phyloP scores from a whole-genome alignment of 2,329 filamentous ascomycete species.

The Amphichorda felina region DNA sequence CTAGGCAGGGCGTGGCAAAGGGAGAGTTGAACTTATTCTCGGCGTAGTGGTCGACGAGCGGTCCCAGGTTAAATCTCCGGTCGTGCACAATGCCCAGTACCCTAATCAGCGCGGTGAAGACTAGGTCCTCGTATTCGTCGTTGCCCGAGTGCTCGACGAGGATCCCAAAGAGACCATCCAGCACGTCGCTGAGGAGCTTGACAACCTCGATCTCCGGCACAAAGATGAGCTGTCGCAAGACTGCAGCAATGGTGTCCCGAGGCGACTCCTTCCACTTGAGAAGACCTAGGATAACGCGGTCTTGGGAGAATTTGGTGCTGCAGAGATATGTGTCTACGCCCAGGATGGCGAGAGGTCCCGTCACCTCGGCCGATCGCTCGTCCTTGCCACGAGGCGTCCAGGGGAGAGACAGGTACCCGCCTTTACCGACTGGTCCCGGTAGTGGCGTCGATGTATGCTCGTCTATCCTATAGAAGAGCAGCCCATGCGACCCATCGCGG shows the following conservation, averaged over 20 bases:
- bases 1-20: slow-evolving; percentile 77
- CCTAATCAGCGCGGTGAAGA: slow-evolving; percentile 82
- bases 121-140: slow-evolving; percentile 82
- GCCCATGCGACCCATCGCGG: slow-evolving; percentile 67
- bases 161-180: slow-evolving; percentile 84
- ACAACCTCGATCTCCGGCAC: slow-evolving; percentile 97
- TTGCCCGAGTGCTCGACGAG: slow-evolving; percentile 84
- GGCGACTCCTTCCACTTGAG: slow-evolving; percentile 75
- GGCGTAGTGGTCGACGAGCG: slow-evolving; percentile 84
- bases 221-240: slow-evolving; percentile 77
- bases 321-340: slow-evolving; percentile 77
- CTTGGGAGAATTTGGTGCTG: slow-evolving; percentile 90
- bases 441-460: slow-evolving; percentile 67
- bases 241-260: slow-evolving; percentile 56
- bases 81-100: slow-evolving; percentile 92
- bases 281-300: slow-evolving; percentile 72
- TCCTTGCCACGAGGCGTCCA: slow-evolving; percentile 62
- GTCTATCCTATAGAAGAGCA: slow-evolving; percentile 83
- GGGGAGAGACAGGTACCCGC: slow-evolving; percentile 75
- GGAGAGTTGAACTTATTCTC: slow-evolving; percentile 86
- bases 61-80: slow-evolving; percentile 80
- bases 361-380: slow-evolving; percentile 60
- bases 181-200: slow-evolving; percentile 79
- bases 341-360: slow-evolving; percentile 69
- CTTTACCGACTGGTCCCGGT: slow-evolving; percentile 54